Conservation (phyloP, 495 filamentous ascomycete genomes). For the Thermochaetoides thermophila region DNA sequence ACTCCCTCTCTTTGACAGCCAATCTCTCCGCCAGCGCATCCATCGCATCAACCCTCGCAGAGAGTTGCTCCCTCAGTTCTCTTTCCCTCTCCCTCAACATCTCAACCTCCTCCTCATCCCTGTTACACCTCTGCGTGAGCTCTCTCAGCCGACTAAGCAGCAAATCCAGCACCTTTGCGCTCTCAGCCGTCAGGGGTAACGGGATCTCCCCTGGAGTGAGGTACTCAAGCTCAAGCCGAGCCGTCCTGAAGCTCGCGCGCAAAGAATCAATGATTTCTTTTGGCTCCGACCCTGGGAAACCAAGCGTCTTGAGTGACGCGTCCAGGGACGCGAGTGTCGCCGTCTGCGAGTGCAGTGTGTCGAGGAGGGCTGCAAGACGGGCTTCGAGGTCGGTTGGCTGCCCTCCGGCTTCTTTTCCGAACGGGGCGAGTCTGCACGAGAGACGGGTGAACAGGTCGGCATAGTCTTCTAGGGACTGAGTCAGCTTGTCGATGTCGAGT, state of each 20-base stretch:
- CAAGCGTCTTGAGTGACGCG: constrained; percentile 30
- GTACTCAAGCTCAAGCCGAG: constrained; percentile 52
- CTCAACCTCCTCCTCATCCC: constrained; percentile 40
- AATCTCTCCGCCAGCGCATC: constrained; percentile 30
- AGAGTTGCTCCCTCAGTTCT: constrained; percentile 33
- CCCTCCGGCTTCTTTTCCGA: constrained; percentile 1
- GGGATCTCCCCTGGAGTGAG: constrained; percentile 46
- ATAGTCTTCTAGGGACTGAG: constrained; percentile 24
- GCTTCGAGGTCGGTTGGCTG: constrained; percentile 16
- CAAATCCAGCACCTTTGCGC: constrained; percentile 33
- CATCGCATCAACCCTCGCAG: constrained; percentile 27
- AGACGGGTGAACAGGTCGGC: constrained; percentile 18
- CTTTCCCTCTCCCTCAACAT: constrained; percentile 36
- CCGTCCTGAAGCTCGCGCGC: constrained; percentile 41
- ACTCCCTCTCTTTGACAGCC: constrained; percentile 26
- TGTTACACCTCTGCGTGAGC: constrained; percentile 31
- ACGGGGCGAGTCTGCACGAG: constrained; percentile 14
- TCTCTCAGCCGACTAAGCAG: constrained; percentile 27
- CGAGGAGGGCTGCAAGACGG: constrained; percentile 19
- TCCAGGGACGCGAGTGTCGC: constrained; percentile 22
- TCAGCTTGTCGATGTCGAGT: constrained; percentile 25
- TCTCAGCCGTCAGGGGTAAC: constrained; percentile 28
- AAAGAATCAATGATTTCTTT: constrained; percentile 39
- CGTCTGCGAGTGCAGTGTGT: constrained; percentile 25
- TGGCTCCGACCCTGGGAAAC: constrained; percentile 36